These are phyloP conservation scores for Pichia sp. DNA, from an alignment of 1,139 yeast species.

Conservation along the genomic window DNA sequence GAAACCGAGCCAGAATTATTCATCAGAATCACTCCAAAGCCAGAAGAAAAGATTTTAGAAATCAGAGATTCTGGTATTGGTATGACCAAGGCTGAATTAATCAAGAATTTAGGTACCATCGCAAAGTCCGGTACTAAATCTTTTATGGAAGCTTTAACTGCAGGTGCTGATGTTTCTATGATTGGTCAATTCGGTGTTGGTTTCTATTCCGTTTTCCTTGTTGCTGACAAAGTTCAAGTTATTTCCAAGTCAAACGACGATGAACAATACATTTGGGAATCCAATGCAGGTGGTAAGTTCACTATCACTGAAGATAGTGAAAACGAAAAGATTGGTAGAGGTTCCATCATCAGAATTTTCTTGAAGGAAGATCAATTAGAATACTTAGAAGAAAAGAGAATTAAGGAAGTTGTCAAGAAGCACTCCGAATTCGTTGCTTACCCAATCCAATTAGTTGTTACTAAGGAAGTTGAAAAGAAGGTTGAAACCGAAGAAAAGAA, in stretches of 20 bases:
- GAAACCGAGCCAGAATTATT: slow-evolving; percentile 95
- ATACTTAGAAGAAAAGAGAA: slow-evolving; percentile 98
- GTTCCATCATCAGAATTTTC: slow-evolving; percentile 92
- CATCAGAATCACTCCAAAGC: slow-evolving; percentile 95
- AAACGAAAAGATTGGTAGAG: slow-evolving; percentile 86
- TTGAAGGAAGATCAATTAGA: slow-evolving; percentile 98
- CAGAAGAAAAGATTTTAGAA: slow-evolving; percentile 90
- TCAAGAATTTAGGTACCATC: slow-evolving; percentile 99
- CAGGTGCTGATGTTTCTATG: slow-evolving; percentile 99
- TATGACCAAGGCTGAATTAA: slow-evolving; percentile 99
- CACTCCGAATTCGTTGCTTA: slow-evolving; percentile 99
- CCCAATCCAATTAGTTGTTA: slow-evolving; percentile 97
- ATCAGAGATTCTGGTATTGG: slow-evolving; percentile 99
- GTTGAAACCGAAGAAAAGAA: slow-evolving; percentile 55
- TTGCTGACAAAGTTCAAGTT: slow-evolving; percentile 98
- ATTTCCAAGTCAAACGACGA: slow-evolving; percentile 98
- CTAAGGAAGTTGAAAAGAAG: slow-evolving; percentile 93
- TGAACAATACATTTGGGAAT: slow-evolving; percentile 99
- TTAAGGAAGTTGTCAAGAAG: slow-evolving; percentile 98
- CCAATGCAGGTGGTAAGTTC: slow-evolving; percentile 99
- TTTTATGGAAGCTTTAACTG: slow-evolving; percentile 98
- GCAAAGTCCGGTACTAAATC: slow-evolving; percentile 99
- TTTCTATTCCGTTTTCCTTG: slow-evolving; percentile 98
- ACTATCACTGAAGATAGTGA: slow-evolving; percentile 86
- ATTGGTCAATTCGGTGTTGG: slow-evolving; percentile 99